Conservation (phyloP, 2,329 filamentous ascomycete species). For the Emericellopsis atlantica region DNA sequence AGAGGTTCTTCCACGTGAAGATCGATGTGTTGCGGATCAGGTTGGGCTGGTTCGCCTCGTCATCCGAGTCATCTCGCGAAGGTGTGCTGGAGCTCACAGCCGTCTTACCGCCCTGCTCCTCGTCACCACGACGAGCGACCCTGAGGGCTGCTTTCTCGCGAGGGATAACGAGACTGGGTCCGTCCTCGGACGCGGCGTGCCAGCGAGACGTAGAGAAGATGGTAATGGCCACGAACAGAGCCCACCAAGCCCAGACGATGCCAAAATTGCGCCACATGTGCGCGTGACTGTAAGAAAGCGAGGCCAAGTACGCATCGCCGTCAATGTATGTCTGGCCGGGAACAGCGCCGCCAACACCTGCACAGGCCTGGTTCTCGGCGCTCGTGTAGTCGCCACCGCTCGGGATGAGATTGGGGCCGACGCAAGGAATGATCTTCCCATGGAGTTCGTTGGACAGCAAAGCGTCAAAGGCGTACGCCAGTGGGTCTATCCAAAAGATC, state of each 20-base stretch:
- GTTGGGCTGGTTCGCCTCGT: constrained; percentile 7
- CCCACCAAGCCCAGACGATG: constrained; percentile 52
- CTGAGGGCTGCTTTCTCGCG: constrained; percentile 38
- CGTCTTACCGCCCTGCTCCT: constrained; percentile 23
- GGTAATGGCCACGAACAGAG: constrained; percentile 43
- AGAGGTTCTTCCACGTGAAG: constrained; percentile 64
- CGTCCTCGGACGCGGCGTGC: constrained; percentile 37
- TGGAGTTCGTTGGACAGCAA: constrained; percentile 62
- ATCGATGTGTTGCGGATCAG: constrained; percentile 52
- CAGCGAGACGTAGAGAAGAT: constrained; percentile 44
- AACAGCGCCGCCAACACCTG: constrained; percentile 42
- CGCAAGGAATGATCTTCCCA: constrained; percentile 36
- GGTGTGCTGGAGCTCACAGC: constrained; percentile 2
- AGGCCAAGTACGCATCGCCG: constrained; percentile 45
- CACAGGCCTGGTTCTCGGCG: constrained; percentile 33
- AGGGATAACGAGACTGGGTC: constrained; percentile 46
- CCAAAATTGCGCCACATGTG: constrained; percentile 50
- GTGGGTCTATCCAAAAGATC: constrained; percentile 44
- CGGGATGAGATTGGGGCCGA: constrained; percentile 35
- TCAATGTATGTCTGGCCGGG: constrained; percentile 33
- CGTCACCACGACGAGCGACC: constrained; percentile 23
- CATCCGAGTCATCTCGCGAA: constrained; percentile 5
- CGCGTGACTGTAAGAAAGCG: constrained; percentile 36
- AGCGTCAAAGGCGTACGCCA: constrained; percentile 58
- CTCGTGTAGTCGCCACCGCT: constrained; percentile 32